These are phyloP conservation scores for Sordaria brevicollis DNA, from an alignment of 495 filamentous ascomycete genomes.

Conservation along the genomic window DNA sequence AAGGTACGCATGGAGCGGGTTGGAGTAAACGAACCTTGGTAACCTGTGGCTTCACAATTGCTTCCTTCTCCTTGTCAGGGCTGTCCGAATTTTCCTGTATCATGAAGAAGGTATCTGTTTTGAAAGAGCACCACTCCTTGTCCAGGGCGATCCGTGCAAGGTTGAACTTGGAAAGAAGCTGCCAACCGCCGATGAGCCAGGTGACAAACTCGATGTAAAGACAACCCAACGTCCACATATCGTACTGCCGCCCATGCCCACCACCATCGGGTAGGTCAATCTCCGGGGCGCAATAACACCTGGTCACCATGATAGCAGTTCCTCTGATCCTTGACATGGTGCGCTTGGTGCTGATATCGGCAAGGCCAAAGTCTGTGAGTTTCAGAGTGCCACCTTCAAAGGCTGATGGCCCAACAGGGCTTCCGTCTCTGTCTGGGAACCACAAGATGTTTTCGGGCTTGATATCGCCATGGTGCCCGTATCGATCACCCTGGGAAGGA, in stretches of 20 bases:
- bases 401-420: background rate
- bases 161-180: background rate
- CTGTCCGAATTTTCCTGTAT: background rate
- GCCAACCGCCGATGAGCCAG: conserved; percentile 11
- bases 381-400: conserved; percentile 1
- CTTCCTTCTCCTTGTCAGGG: background rate
- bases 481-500: no score
- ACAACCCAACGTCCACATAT: conserved; percentile 25
- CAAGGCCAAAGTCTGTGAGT: conserved; percentile 14
- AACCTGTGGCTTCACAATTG: background rate
- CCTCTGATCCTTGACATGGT: background rate
- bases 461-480: conserved; percentile 11
- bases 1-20: background rate
- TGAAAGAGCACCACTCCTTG: no score
- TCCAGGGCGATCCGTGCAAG: background rate
- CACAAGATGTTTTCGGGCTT: conserved; percentile 18
- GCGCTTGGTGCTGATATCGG: background rate
- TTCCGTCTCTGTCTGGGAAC: background rate
- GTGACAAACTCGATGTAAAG: conserved; percentile 21
- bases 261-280: conserved; percentile 5
- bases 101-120: background rate
- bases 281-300: conserved; percentile 15
- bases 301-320: background rate
- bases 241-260: conserved; percentile 7
- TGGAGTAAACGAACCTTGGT: background rate